Percentiles rank a stretch among this genome's conserved stretches.
These are phyloP conservation scores for Kalaharituber pfeilii DNA, from an alignment of 2,329 filamentous ascomycete species.

Conservation along the genomic window DNA sequence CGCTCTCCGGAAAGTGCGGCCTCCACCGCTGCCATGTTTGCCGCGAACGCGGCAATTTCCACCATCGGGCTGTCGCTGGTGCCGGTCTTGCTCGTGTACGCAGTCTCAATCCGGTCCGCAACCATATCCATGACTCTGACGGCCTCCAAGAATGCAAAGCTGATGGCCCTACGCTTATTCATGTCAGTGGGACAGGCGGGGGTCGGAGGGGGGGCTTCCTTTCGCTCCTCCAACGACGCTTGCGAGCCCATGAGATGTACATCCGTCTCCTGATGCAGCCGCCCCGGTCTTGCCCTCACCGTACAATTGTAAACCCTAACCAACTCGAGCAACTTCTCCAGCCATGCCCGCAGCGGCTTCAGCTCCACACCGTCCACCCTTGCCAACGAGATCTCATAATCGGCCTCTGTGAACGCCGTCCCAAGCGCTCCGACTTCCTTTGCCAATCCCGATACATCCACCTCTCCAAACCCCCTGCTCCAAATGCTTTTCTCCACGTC, in stretches of 20 bases:
- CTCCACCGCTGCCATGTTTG: background rate
- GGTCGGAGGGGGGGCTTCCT: background rate
- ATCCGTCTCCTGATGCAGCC: background rate
- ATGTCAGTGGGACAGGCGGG: background rate
- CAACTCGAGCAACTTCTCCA: conserved; percentile 11
- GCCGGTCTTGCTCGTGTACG: background rate
- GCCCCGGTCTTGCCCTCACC: conserved; percentile 8
- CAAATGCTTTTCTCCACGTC: conserved; percentile 3
- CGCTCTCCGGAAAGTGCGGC: background rate
- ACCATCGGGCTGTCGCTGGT: background rate
- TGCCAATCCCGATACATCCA: conserved; percentile 7
- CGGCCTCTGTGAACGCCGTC: conserved; percentile 12
- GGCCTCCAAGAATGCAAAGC: background rate
- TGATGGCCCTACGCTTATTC: background rate
- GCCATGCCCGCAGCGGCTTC: conserved; percentile 6
- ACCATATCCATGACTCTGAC: background rate
- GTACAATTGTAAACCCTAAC: conserved; percentile 15
- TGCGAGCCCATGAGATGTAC: background rate
- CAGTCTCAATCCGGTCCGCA: background rate
- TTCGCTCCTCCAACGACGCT: background rate
- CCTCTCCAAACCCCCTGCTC: conserved; percentile 5
- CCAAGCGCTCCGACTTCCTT: conserved; percentile 11
- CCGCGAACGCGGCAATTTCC: background rate
- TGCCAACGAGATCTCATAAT: conserved; percentile 18
- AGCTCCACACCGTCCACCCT: conserved; percentile 11